These are phyloP conservation scores for Gnomoniopsis sp. DNA, from an alignment of 2,329 filamentous ascomycete genomes.

Conservation along the genomic window DNA sequence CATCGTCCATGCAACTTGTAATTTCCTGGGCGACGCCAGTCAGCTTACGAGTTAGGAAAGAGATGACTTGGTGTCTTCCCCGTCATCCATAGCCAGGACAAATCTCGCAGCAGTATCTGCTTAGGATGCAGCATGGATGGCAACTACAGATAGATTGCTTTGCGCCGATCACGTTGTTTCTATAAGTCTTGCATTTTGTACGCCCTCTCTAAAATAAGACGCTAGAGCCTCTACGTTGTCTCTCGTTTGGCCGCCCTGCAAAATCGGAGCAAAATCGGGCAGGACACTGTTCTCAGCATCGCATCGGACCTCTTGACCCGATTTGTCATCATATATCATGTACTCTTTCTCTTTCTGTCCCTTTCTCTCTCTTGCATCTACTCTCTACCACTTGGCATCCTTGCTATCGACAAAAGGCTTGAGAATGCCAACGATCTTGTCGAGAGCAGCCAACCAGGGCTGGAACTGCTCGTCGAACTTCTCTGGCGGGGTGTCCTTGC, in stretches of 20 bases:
- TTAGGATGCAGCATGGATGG: too few species aligned
- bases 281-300: not conserved
- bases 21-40: too few species aligned
- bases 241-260: not conserved
- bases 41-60: too few species aligned
- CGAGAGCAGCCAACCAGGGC: conserved; percentile 72
- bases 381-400: conserved; percentile 54
- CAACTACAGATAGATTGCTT: not conserved
- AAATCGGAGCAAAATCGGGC: not conserved
- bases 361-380: not conserved
- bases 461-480: conserved; percentile 64
- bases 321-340: not conserved
- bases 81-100: too few species aligned
- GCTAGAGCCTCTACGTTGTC: not conserved
- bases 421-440: conserved; percentile 76
- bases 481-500: conserved; percentile 49
- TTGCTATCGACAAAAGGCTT: conserved; percentile 54
- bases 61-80: too few species aligned
- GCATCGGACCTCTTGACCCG: not conserved
- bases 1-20: too few species aligned
- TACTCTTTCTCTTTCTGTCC: not conserved
- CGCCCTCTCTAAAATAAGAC: not conserved
- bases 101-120: too few species aligned
- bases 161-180: not conserved
- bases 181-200: not conserved